Evolutionary conservation across 2,329 filamentous ascomycete species (phyloP).

Genomic region (Sarocladiaceae sp.): DNA sequence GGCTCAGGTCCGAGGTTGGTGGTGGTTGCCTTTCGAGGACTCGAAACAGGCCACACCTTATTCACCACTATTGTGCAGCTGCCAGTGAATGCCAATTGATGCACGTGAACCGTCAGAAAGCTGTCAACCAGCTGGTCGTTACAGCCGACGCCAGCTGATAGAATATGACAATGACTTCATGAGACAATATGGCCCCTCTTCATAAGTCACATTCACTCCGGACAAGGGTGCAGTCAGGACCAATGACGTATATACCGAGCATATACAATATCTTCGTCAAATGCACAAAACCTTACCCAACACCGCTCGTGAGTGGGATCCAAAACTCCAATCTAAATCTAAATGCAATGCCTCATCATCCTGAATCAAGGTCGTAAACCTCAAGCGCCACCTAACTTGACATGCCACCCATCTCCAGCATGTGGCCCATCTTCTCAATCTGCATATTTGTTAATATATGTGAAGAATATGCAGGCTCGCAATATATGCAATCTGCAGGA

Average conservation of each 20-base stretch:
- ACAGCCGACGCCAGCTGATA: too few relatives aligned
- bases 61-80: too few relatives aligned
- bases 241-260: too few relatives aligned
- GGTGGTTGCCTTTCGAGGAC: neutral
- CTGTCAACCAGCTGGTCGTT: too few relatives aligned
- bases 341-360: neutral
- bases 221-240: too few relatives aligned
- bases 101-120: too few relatives aligned
- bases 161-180: too few relatives aligned
- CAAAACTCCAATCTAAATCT: constrained; percentile 1
- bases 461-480: neutral
- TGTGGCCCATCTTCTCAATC: constrained; percentile 87
- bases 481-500: neutral
- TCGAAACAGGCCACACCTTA: too few relatives aligned
- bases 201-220: too few relatives aligned
- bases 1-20: neutral
- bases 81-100: too few relatives aligned
- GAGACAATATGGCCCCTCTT: too few relatives aligned
- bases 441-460: constrained; percentile 29
- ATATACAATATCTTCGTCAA: constrained; percentile 2
- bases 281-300: neutral
- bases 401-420: constrained; percentile 54
- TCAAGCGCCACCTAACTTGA: neutral
- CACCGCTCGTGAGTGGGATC: constrained; percentile 1
- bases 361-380: neutral